Evolutionary conservation across 371 early-diverging fungal genomes (phyloP), one percentile per base, ranked within the genome.

Genomic region (Mortierella sp.): DNA sequence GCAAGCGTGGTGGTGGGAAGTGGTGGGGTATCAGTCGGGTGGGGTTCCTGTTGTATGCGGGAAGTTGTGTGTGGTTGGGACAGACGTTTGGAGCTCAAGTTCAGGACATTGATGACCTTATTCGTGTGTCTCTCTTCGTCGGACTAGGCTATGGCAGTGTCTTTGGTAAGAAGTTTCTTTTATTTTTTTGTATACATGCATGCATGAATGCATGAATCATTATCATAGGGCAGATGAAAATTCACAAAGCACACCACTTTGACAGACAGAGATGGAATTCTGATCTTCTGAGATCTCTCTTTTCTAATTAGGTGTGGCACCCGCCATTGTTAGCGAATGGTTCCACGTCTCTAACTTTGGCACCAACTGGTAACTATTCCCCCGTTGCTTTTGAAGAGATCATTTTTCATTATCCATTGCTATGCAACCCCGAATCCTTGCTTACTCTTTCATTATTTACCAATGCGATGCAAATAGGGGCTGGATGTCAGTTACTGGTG

Each of bases 301-400:
- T n/a, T 43, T 63, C 21, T 1, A 29, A 56, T 32, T 65, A 83
- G 83, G 88, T 21, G 87, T 88, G 21, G 80, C 86, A 0, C 88
- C 89, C 0, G 83, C 89, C 3, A 87, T 89, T 68, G 77, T 80
- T 6, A 83, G 81, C n/a, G 88, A 88, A 58, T 89, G 89, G 89
- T 89, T 89, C 74, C 88, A 87, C 6, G 79, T 75, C 24, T 43
- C 49, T 27, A 41, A 68, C 35, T 89, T 89, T 76, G 89, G 88
- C 55, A 77, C 75, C 43, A 89, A 89, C 71, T 88, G 88, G 89
- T 88, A 83, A 56, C 65, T 44, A 4, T 29, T 43, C 60, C 14
- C 18, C 46, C 49, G 24, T 51, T 38, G 6, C 21, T 32, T 65
- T 18, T 4, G 11, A 63, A 16, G 32, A 14, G 38, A 27, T 32